Conservation (phyloP, 2,329 filamentous ascomycete genomes). For the Fusarium sp. region DNA sequence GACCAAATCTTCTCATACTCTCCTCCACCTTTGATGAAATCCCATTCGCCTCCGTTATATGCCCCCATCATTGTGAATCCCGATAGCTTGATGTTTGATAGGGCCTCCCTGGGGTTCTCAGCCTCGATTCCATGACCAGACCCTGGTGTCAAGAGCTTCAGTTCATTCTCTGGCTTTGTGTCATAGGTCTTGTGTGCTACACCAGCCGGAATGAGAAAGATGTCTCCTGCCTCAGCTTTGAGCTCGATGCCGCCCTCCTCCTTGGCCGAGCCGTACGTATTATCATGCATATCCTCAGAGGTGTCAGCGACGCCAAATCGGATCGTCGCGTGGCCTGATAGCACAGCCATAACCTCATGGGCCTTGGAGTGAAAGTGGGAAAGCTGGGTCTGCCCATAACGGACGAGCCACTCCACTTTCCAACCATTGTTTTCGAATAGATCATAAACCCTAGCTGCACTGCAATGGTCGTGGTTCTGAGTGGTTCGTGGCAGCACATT, state of each 20-base stretch:
- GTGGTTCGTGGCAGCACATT: constrained; percentile 12
- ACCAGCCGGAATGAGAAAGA: constrained; percentile 69
- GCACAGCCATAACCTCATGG: constrained; percentile 69
- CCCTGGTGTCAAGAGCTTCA: constrained; percentile 57
- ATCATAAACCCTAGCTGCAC: constrained; percentile 52
- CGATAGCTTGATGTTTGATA: constrained; percentile 52
- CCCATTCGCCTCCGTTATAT: constrained; percentile 51
- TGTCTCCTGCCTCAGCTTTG: constrained; percentile 63
- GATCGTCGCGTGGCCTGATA: constrained; percentile 64
- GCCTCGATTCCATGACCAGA: constrained; percentile 52
- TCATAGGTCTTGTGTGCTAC: constrained; percentile 66
- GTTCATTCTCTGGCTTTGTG: constrained; percentile 49
- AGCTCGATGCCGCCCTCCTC: constrained; percentile 64
- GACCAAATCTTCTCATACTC: constrained; percentile 36
- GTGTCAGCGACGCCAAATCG: constrained; percentile 67
- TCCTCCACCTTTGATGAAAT: constrained; percentile 36
- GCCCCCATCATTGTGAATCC: constrained; percentile 58
- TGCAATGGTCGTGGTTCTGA: constrained; percentile 30
- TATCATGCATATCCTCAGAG: constrained; percentile 51
- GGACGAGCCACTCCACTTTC: constrained; percentile 67
- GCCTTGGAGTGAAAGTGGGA: constrained; percentile 69
- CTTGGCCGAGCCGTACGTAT: constrained; percentile 51
- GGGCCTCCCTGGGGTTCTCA: constrained; percentile 49
- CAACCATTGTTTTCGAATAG: constrained; percentile 62
- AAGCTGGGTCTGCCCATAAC: constrained; percentile 65